Conservation (phyloP, 805 yeast genomes). For the Lachancea waltii region DNA sequence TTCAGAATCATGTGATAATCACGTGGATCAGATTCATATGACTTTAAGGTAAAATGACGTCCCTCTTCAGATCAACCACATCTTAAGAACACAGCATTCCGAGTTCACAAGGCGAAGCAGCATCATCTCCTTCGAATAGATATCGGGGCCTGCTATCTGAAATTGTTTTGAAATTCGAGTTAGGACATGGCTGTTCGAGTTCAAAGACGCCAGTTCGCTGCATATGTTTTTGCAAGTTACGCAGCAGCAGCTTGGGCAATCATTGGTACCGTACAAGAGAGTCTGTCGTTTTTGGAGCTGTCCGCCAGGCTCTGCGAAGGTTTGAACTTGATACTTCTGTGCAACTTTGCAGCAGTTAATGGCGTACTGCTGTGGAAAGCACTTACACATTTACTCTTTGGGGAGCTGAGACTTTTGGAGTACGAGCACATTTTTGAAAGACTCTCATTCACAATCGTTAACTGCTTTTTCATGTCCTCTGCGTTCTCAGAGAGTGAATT, state of each 20-base stretch:
- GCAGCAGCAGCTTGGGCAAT: constrained; percentile 18
- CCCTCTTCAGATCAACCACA: too few relatives aligned
- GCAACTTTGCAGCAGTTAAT: constrained; percentile 40
- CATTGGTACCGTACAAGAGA: constrained; percentile 20
- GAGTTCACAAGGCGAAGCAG: too few relatives aligned
- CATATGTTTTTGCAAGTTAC: constrained; percentile 16
- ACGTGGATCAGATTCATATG: too few relatives aligned
- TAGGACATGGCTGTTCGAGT: background rate
- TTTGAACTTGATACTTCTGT: constrained; percentile 35
- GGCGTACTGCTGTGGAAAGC: constrained; percentile 39
- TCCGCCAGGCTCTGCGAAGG: constrained; percentile 48
- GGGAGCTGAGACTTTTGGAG: constrained; percentile 68
- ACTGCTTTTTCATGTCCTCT: constrained; percentile 51
- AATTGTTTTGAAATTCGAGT: too few relatives aligned
- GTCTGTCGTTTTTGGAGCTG: constrained; percentile 35
- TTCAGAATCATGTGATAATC: too few relatives aligned
- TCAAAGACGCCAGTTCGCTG: constrained; percentile 8
- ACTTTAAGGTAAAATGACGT: too few relatives aligned
- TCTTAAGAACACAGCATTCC: too few relatives aligned
- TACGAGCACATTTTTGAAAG: constrained; percentile 65
- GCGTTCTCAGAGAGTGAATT: constrained; percentile 45
- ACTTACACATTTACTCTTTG: constrained; percentile 55
- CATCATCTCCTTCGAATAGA: too few relatives aligned
- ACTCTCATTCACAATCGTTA: constrained; percentile 57
- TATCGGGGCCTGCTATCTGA: too few relatives aligned